Conservation (phyloP, 176 grass and related monocot genomes). For the Otatea glauca region DNA sequence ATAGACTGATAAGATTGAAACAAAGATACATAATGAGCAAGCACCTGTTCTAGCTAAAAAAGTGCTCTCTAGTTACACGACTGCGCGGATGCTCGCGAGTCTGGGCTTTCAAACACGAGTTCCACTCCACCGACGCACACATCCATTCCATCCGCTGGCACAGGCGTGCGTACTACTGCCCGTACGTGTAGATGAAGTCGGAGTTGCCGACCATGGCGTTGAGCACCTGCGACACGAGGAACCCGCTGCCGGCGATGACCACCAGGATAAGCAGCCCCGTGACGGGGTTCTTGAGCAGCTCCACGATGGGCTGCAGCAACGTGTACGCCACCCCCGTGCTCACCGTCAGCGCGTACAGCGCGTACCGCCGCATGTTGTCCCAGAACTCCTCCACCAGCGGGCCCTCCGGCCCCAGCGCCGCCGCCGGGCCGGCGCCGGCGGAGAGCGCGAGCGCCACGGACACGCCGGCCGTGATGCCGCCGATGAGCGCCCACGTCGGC, state of each 20-base stretch:
- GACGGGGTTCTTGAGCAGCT: slow-evolving; percentile 86
- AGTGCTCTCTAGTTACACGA: not conserved
- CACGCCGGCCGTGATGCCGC: slow-evolving; percentile 64
- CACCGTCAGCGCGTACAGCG: slow-evolving; percentile 75
- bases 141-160: not conserved
- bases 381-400: slow-evolving; percentile 95
- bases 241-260: slow-evolving; percentile 65
- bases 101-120: not conserved
- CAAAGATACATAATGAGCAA: not conserved
- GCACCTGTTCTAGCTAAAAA: not conserved
- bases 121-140: not conserved
- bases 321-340: slow-evolving; percentile 86
- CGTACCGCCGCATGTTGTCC: slow-evolving; percentile 93
- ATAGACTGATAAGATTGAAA: not conserved
- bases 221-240: slow-evolving; percentile 77
- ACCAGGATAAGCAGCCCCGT: slow-evolving; percentile 72
- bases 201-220: slow-evolving; percentile 95
- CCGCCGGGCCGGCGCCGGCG: slow-evolving; percentile 40
- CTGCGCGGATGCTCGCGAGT: too few relatives aligned
- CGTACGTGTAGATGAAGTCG: slow-evolving; percentile 81
- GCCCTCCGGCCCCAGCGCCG: slow-evolving; percentile 80
- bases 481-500: slow-evolving; percentile 72
- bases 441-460: slow-evolving; percentile 47
- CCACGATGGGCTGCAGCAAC: slow-evolving; percentile 72
- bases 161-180: slow-evolving; percentile 26